Evolutionary conservation across 1,284 basidiomycete species (phyloP).

Genomic region (Abortiporus biennis): DNA sequence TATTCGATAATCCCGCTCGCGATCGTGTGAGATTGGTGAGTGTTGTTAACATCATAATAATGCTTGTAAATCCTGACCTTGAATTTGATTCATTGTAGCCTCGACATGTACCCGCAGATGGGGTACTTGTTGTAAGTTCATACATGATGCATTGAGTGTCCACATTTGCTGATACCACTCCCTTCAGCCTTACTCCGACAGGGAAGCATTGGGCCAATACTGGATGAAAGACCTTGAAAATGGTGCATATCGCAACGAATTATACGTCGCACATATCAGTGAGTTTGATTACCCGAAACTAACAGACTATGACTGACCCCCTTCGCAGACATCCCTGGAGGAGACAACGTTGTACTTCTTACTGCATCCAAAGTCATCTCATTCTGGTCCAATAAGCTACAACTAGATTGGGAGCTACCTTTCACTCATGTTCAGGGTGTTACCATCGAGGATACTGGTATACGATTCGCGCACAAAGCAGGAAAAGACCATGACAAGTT

Average conservation of each 20-base stretch:
- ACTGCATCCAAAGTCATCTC: conserved; percentile 77
- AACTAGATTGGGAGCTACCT: conserved; percentile 89
- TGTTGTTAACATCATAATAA: conserved; percentile 6
- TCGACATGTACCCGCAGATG: conserved; percentile 81
- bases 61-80: conserved; percentile 6
- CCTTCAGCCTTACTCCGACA: conserved; percentile 74
- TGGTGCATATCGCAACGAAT: conserved; percentile 79
- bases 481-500: conserved; percentile 71
- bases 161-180: not conserved
- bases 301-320: not conserved
- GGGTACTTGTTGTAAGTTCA: conserved; percentile 70
- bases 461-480: conserved; percentile 74
- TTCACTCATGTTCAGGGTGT: conserved; percentile 86
- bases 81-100: no score
- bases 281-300: conserved; percentile 17
- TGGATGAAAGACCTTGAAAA: conserved; percentile 95
- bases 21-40: conserved; percentile 82
- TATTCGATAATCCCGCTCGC: conserved; percentile 90
- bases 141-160: not conserved
- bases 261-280: conserved; percentile 92
- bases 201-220: conserved; percentile 92
- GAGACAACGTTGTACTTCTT: conserved; percentile 81
- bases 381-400: conserved; percentile 82
- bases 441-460: conserved; percentile 84
- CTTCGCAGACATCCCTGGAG: conserved; percentile 62